phyloP scores from a whole-genome alignment of 805 yeast species.

The Candida xiaguanensis region DNA sequence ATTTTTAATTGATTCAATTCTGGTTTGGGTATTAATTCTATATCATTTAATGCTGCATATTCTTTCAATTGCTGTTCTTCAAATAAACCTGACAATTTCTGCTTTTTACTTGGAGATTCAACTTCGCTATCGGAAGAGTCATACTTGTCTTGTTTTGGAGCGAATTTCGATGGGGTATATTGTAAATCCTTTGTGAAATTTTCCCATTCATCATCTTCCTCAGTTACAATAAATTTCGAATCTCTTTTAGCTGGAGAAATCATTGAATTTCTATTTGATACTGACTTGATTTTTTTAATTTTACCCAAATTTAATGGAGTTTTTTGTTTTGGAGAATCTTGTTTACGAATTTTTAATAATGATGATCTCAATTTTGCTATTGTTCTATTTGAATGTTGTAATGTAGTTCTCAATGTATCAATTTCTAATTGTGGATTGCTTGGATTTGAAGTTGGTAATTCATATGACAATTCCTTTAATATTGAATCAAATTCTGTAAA shows the following conservation, averaged over 20 bases:
- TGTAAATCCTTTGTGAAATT: slow-evolving; percentile 28
- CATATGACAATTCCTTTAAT: slow-evolving; percentile 25
- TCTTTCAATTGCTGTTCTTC: slow-evolving; percentile 34
- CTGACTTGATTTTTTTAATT: slow-evolving; percentile 9
- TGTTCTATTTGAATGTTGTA: slow-evolving; percentile 60
- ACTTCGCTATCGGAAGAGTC: slow-evolving; percentile 25
- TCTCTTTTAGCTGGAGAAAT: slow-evolving; percentile 35
- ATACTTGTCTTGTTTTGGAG: slow-evolving; percentile 8
- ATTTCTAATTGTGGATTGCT: slow-evolving; percentile 50
- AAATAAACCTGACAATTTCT: slow-evolving; percentile 25
- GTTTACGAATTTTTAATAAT: slow-evolving; percentile 42
- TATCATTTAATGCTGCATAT: slow-evolving; percentile 16
- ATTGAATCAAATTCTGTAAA: slow-evolving; percentile 32
- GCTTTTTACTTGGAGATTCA: slow-evolving; percentile 8
- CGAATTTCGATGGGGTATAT: slow-evolving; percentile 10
- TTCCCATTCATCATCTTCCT: slow-evolving; percentile 35
- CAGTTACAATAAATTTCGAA: slow-evolving; percentile 28
- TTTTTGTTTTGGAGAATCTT: slow-evolving; percentile 14
- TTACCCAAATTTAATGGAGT: slow-evolving; percentile 12
- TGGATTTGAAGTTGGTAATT: slow-evolving; percentile 27
- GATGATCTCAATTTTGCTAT: slow-evolving; percentile 57
- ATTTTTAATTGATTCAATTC: slow-evolving; percentile 14
- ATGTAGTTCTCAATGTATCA: slow-evolving; percentile 62
- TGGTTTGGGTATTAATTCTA: slow-evolving; percentile 15
- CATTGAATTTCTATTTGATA: slow-evolving; percentile 20